phyloP scores from a whole-genome alignment of 2,329 filamentous ascomycete species.

The Colletotrichum sp. region DNA sequence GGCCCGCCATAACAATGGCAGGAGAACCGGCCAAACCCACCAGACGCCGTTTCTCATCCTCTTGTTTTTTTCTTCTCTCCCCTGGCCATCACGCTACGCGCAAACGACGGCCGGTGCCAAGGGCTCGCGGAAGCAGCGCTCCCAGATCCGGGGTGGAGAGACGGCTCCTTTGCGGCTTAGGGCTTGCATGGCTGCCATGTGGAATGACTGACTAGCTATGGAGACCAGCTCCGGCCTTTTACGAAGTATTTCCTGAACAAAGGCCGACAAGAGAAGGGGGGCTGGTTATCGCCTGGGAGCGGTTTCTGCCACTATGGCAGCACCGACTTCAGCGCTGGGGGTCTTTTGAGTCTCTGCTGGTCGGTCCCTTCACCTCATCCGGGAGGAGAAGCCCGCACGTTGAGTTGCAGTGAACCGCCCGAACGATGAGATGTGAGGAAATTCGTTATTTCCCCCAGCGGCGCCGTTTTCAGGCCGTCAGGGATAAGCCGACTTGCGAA shows the following conservation, averaged over 20 bases:
- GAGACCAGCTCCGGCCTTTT: not conserved
- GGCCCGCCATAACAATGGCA: not conserved
- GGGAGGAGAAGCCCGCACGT: not conserved
- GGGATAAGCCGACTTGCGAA: not conserved
- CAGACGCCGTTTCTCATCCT: not conserved
- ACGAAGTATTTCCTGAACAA: not conserved
- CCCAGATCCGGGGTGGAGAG: constrained; percentile 19
- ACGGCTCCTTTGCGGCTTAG: not conserved
- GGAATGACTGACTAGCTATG: constrained; percentile 7
- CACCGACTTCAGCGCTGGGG: not conserved
- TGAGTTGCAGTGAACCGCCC: not conserved
- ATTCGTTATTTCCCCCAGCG: not conserved
- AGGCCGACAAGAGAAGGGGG: not conserved
- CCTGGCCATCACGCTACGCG: not conserved
- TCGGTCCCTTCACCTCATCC: not conserved
- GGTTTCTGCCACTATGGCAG: not conserved
- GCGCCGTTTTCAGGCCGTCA: not conserved
- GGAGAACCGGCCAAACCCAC: not conserved
- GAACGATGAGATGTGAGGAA: not conserved
- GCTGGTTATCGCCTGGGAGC: not conserved
- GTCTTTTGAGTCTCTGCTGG: not conserved
- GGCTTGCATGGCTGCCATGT: constrained; percentile 23
- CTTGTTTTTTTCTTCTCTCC: not conserved
- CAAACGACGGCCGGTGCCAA: constrained; percentile 11
- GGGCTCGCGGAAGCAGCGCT: constrained; percentile 14